Conservation (phyloP, 2,329 filamentous ascomycete genomes). For the Apiospora sp. region DNA sequence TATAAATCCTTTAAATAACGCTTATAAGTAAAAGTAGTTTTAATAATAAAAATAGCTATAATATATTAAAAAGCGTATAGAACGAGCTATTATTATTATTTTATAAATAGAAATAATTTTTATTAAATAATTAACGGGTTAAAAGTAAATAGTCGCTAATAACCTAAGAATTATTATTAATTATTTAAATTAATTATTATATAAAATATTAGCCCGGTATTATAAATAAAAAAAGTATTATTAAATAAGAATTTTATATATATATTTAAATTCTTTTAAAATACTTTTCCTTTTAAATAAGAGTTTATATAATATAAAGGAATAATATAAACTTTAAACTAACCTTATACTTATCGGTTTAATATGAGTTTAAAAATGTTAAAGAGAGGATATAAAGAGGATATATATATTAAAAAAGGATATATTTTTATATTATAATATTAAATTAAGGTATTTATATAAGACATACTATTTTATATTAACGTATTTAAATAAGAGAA, state of each 20-base stretch:
- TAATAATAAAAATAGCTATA: conserved; percentile 16
- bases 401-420: neutral
- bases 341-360: neutral
- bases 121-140: conserved; percentile 9
- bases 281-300: neutral
- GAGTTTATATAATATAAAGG: neutral
- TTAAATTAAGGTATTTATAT: too few relatives aligned
- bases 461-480: neutral
- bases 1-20: conserved; percentile 6
- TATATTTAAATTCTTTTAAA: neutral
- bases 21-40: conserved; percentile 14
- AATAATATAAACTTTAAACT: neutral
- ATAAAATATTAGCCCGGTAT: conserved; percentile 6
- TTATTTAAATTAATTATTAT: conserved; percentile 20
- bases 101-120: neutral
- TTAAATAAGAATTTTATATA: neutral
- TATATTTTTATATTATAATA: neutral
- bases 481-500: neutral
- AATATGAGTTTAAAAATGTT: neutral
- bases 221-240: neutral
- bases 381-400: neutral
- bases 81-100: conserved; percentile 22
- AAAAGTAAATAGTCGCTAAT: conserved; percentile 21
- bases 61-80: conserved; percentile 19
- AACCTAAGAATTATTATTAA: conserved; percentile 24